Conservation (phyloP, 345 rosid genomes). For the Theobroma cacao region DNA sequence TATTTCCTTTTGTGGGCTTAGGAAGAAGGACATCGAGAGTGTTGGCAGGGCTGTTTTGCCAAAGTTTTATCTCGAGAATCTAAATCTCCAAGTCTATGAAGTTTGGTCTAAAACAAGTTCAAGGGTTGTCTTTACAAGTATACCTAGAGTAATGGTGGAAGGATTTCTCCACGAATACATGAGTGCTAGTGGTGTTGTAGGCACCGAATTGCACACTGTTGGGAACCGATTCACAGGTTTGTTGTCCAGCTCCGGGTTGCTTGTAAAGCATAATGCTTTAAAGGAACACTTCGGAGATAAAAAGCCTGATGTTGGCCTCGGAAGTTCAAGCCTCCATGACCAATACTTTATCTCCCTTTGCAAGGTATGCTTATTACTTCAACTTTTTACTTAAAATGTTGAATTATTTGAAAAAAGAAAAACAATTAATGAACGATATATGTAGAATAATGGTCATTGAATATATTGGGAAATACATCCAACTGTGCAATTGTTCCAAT, state of each 20-base stretch:
- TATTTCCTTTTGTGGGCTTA: conserved; percentile 76
- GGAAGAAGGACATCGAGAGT: conserved; percentile 45
- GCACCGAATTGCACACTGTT: conserved; percentile 60
- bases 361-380: conserved; percentile 69
- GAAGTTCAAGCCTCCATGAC: conserved; percentile 57
- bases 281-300: conserved; percentile 53
- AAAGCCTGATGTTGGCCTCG: conserved; percentile 63
- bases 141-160: conserved; percentile 85
- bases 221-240: conserved; percentile 64
- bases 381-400: conserved; percentile 25
- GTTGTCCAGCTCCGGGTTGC: conserved; percentile 57
- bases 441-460: not conserved
- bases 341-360: conserved; percentile 65
- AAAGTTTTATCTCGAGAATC: conserved; percentile 85
- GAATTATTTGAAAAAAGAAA: not conserved
- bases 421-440: not conserved
- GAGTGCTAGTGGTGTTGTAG: conserved; percentile 54
- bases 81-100: conserved; percentile 55
- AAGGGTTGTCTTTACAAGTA: conserved; percentile 57
- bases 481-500: not conserved
- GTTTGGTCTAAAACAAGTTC: conserved; percentile 39
- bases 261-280: conserved; percentile 58
- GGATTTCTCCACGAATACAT: conserved; percentile 69
- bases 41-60: conserved; percentile 85
- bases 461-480: not conserved